These are phyloP conservation scores for Aspergillus phoenicis DNA, from an alignment of 2,329 filamentous ascomycete genomes.

Conservation along the genomic window DNA sequence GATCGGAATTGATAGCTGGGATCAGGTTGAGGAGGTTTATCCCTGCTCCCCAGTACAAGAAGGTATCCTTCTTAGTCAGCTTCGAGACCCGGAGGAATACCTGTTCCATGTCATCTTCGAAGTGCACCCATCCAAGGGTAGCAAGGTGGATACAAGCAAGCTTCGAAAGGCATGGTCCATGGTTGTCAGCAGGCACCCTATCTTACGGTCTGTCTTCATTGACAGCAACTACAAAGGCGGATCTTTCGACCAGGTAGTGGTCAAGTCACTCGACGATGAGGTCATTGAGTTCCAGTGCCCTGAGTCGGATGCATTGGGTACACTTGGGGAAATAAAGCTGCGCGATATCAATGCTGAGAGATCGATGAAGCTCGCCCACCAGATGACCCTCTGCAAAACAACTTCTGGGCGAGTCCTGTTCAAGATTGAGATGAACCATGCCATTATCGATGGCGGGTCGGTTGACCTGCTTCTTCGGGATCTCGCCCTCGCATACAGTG, in stretches of 20 bases:
- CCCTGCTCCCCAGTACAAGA: constrained; percentile 42
- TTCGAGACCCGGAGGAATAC: constrained; percentile 39
- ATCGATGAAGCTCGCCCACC: constrained; percentile 35
- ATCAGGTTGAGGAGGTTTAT: constrained; percentile 39
- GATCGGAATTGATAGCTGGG: constrained; percentile 35
- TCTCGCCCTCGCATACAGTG: constrained; percentile 35
- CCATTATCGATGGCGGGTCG: constrained; percentile 41
- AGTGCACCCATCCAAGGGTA: constrained; percentile 25
- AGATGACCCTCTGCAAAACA: constrained; percentile 39
- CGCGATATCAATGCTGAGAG: constrained; percentile 28
- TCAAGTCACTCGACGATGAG: constrained; percentile 30
- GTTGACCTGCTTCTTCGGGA: constrained; percentile 37
- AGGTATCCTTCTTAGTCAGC: constrained; percentile 41
- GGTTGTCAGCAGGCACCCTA: constrained; percentile 36
- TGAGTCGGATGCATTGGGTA: constrained; percentile 30
- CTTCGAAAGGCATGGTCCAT: constrained; percentile 38
- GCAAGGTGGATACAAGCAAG: constrained; percentile 28
- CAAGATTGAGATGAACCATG: constrained; percentile 44
- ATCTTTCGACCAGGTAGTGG: constrained; percentile 42
- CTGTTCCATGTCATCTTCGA: constrained; percentile 42
- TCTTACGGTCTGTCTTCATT: constrained; percentile 39
- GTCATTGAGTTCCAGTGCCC: constrained; percentile 35
- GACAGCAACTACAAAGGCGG: constrained; percentile 38
- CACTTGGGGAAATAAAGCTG: constrained; percentile 32
- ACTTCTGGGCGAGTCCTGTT: constrained; percentile 33